Conservation (phyloP, 225 moss, liverwort and hornwort genomes). For the Asterella californica region DNA sequence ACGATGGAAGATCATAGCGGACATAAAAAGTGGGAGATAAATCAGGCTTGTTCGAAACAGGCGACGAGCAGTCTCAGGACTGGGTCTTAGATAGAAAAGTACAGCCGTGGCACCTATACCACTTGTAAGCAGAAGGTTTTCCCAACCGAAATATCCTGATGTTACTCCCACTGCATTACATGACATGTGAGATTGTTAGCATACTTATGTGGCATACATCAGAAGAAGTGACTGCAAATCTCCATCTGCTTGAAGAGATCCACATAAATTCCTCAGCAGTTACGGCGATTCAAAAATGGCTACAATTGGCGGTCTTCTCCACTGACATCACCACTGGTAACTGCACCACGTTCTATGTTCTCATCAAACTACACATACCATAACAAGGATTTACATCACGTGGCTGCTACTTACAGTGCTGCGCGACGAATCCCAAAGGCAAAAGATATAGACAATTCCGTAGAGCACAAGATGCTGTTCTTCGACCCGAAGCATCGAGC, state of each 20-base stretch:
- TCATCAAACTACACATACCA: background rate
- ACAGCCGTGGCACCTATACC: constrained; percentile 57
- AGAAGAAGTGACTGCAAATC: background rate
- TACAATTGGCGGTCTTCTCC: background rate
- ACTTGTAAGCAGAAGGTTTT: constrained; percentile 62
- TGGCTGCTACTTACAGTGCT: constrained; percentile 26
- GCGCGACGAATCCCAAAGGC: constrained; percentile 78
- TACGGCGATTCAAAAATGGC: background rate
- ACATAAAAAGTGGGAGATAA: constrained; percentile 64
- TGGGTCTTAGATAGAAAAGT: constrained; percentile 64
- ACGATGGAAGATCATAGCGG: constrained; percentile 86
- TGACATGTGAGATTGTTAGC: background rate
- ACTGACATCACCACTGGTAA: no score
- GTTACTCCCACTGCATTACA: constrained; percentile 42
- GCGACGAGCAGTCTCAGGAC: constrained; percentile 58
- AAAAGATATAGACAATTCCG: constrained; percentile 77
- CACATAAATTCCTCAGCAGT: background rate
- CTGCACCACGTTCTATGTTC: background rate
- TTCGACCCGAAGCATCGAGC: constrained; percentile 58
- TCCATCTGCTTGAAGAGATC: background rate
- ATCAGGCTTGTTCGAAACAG: constrained; percentile 79
- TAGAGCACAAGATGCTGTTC: constrained; percentile 70
- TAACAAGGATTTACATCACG: background rate
- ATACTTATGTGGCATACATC: background rate
- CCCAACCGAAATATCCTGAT: constrained; percentile 62